Base-by-base conservation (phyloP, 2,329 filamentous ascomycete species). In the Fusarium metavorans region DNA sequence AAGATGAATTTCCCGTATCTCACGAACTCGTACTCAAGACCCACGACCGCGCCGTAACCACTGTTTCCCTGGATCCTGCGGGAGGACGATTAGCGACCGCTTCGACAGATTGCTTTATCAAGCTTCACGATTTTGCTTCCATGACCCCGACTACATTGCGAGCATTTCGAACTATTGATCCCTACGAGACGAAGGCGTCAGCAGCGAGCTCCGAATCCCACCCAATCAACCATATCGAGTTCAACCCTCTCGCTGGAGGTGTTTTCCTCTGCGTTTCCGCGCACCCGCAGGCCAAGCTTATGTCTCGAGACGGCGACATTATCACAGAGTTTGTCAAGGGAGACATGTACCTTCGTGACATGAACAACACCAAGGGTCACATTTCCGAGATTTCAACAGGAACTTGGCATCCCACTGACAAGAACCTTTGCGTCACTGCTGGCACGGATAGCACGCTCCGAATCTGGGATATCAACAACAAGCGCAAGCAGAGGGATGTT, bases 361-460 rank as follows among this genome's bases (percentile, higher is more conserved):
- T 98, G 93, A 91, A 98, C 83, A 95, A 98, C 81, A 99, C 97
- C 6, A 98, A 98, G 82, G 97, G 97, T 2, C 97, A 99, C 83
- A 92, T 98, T 62, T 95, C 95, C 5, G 97, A 98, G 83, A 90
- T 98, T 45, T 95, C 95, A 5, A 93, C 92, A 25, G 96, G 94
- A 25, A 93, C 93, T 43, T 99, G 97, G 97, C 94, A 96, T 83
- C 97, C 97, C 1, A 92, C 92, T 3, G 92, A 98, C 81, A 92
- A 89, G 79, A 95, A 98, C 76, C 78, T 95, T 1, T 97, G 95
- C 80, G 92, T 96, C 30, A 99, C 97, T 2, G 95, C 95, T 43
- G 95, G 95, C 9, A 97, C 95, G 10, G 97, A 99, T 82, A 98
- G 96, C 81, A 99, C 97, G 1, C 85, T 99, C 71, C 91, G 97